Evolutionary conservation across 225 moss, liverwort and hornwort genomes (phyloP).

Genomic region (Thuidium tamariscinum): DNA sequence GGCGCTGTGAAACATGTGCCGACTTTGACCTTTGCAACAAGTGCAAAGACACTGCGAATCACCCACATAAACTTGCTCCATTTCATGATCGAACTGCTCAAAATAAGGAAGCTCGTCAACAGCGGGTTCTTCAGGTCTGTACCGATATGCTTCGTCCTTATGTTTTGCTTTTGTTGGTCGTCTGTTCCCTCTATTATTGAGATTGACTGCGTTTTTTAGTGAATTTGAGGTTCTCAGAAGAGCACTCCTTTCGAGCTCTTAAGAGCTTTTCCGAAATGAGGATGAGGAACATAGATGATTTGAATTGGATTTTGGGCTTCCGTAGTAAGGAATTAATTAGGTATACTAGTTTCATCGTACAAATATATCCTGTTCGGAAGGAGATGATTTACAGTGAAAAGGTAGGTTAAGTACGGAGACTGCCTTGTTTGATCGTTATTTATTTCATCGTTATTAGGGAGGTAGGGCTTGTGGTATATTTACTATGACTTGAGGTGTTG

Average conservation of each 20-base stretch:
- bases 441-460: not conserved
- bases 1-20: slow-evolving; percentile 98
- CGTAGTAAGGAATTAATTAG: not conserved
- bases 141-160: not conserved
- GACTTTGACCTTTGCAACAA: slow-evolving; percentile 94
- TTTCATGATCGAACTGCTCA: slow-evolving; percentile 87
- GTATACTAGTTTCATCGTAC: not conserved
- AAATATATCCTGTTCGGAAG: not conserved
- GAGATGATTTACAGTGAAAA: not conserved
- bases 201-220: not conserved
- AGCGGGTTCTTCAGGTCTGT: slow-evolving; percentile 87
- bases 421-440: not conserved
- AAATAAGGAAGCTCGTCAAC: slow-evolving; percentile 93
- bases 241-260: not conserved
- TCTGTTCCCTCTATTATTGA: not conserved
- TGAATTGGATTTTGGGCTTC: not conserved
- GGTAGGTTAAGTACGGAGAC: not conserved
- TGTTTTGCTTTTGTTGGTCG: not conserved
- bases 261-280: not conserved
- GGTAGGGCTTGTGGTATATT: not conserved
- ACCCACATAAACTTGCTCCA: slow-evolving; percentile 79
- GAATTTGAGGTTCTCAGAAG: not conserved
- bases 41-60: slow-evolving; percentile 79
- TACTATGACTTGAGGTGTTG: not conserved
- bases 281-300: not conserved